Evolutionary conservation across 2,329 filamentous ascomycete genomes (phyloP).

Genomic region (Purpureocillium lavendulum): DNA sequence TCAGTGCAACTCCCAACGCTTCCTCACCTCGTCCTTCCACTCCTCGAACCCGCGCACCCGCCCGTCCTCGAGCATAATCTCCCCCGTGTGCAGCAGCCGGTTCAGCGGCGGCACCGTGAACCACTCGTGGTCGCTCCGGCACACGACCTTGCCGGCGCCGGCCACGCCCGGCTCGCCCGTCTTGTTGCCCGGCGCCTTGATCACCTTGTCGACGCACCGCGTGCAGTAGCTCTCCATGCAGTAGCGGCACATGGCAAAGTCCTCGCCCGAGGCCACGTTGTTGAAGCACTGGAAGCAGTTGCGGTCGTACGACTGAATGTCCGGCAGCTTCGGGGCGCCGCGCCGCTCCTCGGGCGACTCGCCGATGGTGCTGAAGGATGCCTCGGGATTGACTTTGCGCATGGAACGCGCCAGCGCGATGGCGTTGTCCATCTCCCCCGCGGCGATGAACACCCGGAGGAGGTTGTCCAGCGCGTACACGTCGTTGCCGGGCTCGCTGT

Average conservation of each 20-base stretch:
- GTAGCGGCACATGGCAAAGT: slow-evolving; percentile 25
- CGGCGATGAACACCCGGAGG: slow-evolving; percentile 27
- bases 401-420: slow-evolving; percentile 29
- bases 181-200: slow-evolving; percentile 20
- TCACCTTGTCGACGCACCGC: slow-evolving; percentile 21
- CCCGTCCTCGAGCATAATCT: slow-evolving; percentile 25
- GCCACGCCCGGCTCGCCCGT: slow-evolving; percentile 11
- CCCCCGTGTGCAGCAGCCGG: slow-evolving; percentile 25
- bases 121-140: slow-evolving; percentile 29
- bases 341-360: slow-evolving; percentile 19
- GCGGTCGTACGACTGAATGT: slow-evolving; percentile 23
- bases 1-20: slow-evolving; percentile 20
- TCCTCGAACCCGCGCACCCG: slow-evolving; percentile 22
- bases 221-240: slow-evolving; percentile 31
- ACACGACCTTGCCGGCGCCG: slow-evolving; percentile 11
- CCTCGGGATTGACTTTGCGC: slow-evolving; percentile 22
- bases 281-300: slow-evolving; percentile 30
- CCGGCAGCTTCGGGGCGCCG: slow-evolving; percentile 26
- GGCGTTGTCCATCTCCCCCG: slow-evolving; percentile 26
- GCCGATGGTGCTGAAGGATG: slow-evolving; percentile 16
- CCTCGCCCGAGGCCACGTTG: slow-evolving; percentile 19
- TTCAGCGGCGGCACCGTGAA: slow-evolving; percentile 26
- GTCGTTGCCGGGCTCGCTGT: slow-evolving; percentile 32
- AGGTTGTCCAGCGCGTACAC: slow-evolving; percentile 33
- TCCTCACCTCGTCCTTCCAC: slow-evolving; percentile 25